These are phyloP conservation scores for Porpolomopsis calyptriformis DNA, from an alignment of 768 basidiomycete genomes.

Conservation along the genomic window DNA sequence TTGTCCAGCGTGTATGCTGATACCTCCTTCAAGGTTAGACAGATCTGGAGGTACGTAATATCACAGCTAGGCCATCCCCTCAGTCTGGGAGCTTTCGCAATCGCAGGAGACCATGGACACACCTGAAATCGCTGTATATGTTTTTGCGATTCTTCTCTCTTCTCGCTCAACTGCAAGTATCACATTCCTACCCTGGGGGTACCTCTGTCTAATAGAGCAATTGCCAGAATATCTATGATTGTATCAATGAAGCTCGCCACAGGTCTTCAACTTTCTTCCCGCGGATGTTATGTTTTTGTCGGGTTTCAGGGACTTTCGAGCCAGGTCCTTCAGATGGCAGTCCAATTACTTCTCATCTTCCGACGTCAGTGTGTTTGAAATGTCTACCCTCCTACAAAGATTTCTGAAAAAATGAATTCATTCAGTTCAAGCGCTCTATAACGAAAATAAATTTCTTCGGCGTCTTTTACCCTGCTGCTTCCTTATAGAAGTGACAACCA, in stretches of 20 bases:
- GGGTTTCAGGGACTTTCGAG: slow-evolving; percentile 14
- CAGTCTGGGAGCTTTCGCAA: not conserved
- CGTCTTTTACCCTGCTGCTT: slow-evolving; percentile 10
- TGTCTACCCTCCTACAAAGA: not conserved
- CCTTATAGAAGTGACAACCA: slow-evolving; percentile 10
- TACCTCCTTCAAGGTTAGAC: slow-evolving; percentile 9
- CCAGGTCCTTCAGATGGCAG: slow-evolving; percentile 14
- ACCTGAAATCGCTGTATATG: slow-evolving; percentile 14
- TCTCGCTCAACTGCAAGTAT: slow-evolving; percentile 12
- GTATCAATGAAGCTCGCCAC: slow-evolving; percentile 10
- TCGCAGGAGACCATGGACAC: slow-evolving; percentile 15
- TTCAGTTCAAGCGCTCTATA: slow-evolving; percentile 17
- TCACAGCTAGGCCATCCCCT: not conserved
- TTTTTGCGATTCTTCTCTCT: slow-evolving; percentile 14
- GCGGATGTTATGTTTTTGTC: slow-evolving; percentile 8
- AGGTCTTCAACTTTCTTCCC: slow-evolving; percentile 1
- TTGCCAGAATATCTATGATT: slow-evolving; percentile 9
- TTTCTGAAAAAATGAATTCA: not conserved
- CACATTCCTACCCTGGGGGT: not conserved
- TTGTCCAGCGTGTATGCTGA: too few species aligned
- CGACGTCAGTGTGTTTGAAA: slow-evolving; percentile 11
- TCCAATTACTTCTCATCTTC: slow-evolving; percentile 15
- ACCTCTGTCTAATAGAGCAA: not conserved
- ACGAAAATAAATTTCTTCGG: slow-evolving; percentile 10
- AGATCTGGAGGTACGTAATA: slow-evolving; percentile 15